Percentiles rank a stretch among this genome's conserved stretches.
phyloP scores from a whole-genome alignment of 1,284 basidiomycete species.

The Ceratobasidium papillatum region DNA sequence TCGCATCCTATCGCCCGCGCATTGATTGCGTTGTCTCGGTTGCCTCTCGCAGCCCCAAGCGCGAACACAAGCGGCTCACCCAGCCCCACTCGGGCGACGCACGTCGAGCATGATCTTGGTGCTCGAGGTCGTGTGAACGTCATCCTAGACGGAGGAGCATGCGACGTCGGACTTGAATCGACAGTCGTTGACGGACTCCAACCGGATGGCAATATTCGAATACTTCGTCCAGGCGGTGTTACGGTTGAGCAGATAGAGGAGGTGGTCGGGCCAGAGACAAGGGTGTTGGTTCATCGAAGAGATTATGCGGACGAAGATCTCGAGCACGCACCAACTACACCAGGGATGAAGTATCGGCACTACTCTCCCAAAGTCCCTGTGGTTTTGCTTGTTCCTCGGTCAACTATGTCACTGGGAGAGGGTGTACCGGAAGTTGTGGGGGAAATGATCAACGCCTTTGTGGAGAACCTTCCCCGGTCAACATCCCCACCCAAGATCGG shows the following conservation, averaged over 20 bases:
- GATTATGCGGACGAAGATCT: conserved; percentile 73
- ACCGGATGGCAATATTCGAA: conserved; percentile 75
- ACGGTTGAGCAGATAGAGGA: conserved; percentile 87
- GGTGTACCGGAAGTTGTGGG: conserved; percentile 48
- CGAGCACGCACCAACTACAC: conserved; percentile 87
- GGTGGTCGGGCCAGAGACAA: conserved; percentile 56
- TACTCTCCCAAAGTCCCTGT: conserved; percentile 92
- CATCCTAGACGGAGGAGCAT: conserved; percentile 93
- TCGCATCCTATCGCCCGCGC: conserved; percentile 92
- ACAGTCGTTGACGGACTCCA: conserved; percentile 91
- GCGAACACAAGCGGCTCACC: conserved; percentile 96
- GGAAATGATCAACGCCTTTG: conserved; percentile 49
- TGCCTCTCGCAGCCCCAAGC: conserved; percentile 92
- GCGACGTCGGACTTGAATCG: conserved; percentile 91
- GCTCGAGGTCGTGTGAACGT: conserved; percentile 69
- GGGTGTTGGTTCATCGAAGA: conserved; percentile 76
- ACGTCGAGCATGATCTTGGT: conserved; percentile 83
- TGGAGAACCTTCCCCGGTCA: conserved; percentile 22
- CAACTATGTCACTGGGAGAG: conserved; percentile 50
- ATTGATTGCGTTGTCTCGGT: conserved; percentile 77
- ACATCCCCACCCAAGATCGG: conserved; percentile 64
- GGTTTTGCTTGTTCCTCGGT: conserved; percentile 73
- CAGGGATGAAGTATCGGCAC: conserved; percentile 99
- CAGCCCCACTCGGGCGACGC: conserved; percentile 90
- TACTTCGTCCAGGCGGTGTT: conserved; percentile 92